Evolutionary conservation across 495 filamentous ascomycete species (phyloP).

Genomic region (Evernia prunastri): DNA sequence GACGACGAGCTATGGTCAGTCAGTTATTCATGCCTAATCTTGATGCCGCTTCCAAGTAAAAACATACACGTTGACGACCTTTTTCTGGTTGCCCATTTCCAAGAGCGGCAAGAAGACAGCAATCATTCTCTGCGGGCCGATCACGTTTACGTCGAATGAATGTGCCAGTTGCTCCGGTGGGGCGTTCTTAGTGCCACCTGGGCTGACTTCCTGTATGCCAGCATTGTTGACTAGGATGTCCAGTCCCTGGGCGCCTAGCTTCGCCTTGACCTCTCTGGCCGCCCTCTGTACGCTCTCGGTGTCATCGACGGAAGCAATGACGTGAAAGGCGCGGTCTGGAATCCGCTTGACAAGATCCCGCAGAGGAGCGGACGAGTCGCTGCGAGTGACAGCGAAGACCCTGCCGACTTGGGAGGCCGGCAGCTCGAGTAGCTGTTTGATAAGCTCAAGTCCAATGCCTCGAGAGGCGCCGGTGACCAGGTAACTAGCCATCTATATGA

Average conservation of each 20-base stretch:
- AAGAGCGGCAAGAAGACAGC: slow-evolving; percentile 43
- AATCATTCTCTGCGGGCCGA: slow-evolving; percentile 39
- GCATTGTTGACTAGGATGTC: slow-evolving; percentile 52
- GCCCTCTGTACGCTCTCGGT: slow-evolving; percentile 42
- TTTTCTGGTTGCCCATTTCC: slow-evolving; percentile 38
- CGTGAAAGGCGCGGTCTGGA: slow-evolving; percentile 35
- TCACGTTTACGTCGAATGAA: slow-evolving; percentile 41
- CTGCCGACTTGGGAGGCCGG: slow-evolving; percentile 28
- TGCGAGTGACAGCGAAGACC: slow-evolving; percentile 38
- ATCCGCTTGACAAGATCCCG: slow-evolving; percentile 17
- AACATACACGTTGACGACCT: slow-evolving; percentile 40
- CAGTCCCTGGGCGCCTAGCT: slow-evolving; percentile 36
- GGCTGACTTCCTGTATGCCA: slow-evolving; percentile 22
- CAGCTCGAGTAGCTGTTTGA: slow-evolving; percentile 26
- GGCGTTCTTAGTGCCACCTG: too few relatives aligned
- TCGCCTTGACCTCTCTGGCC: slow-evolving; percentile 31
- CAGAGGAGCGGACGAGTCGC: slow-evolving; percentile 30
- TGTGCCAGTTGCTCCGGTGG: too few relatives aligned
- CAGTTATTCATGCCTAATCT: neutral
- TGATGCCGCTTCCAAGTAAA: neutral
- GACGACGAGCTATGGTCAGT: slow-evolving; percentile 28
- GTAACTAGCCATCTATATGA: slow-evolving; percentile 29
- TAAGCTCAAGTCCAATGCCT: slow-evolving; percentile 33
- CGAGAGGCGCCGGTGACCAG: slow-evolving; percentile 35
- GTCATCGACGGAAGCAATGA: slow-evolving; percentile 41